Evolutionary conservation across 2,329 filamentous ascomycete species (phyloP).

Genomic region (Monilinia laxa): DNA sequence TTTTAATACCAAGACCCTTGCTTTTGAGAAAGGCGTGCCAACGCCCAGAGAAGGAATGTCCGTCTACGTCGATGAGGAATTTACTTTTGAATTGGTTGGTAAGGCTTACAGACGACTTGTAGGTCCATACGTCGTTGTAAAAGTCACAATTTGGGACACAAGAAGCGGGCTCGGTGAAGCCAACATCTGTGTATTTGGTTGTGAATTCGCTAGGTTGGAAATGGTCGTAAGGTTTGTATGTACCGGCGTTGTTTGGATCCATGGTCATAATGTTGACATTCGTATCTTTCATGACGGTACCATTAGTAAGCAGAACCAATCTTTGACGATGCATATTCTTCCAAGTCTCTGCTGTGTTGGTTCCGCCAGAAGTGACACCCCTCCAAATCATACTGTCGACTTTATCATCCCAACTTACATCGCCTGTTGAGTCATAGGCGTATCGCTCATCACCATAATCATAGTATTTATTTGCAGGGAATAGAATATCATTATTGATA

Average conservation of each 20-base stretch:
- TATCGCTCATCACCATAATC: constrained; percentile 55
- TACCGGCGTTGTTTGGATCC: constrained; percentile 42
- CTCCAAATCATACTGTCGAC: constrained; percentile 59
- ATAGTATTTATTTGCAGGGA: constrained; percentile 65
- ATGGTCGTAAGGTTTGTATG: constrained; percentile 44
- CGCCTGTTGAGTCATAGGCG: constrained; percentile 54
- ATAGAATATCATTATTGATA: constrained; percentile 63
- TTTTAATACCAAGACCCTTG: constrained; percentile 71
- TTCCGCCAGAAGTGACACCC: constrained; percentile 62
- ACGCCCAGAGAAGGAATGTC: constrained; percentile 67
- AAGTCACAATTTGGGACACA: constrained; percentile 49
- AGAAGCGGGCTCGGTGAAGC: constrained; percentile 45
- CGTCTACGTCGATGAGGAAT: constrained; percentile 75
- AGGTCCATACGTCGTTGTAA: constrained; percentile 47
- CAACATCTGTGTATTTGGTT: constrained; percentile 39
- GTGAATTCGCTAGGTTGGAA: constrained; percentile 45
- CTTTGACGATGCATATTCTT: constrained; percentile 56
- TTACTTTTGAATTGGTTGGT: constrained; percentile 60
- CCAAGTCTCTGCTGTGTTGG: constrained; percentile 51
- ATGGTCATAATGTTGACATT: constrained; percentile 41
- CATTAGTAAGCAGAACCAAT: constrained; percentile 56
- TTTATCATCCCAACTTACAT: constrained; percentile 59
- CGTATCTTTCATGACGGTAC: constrained; percentile 47
- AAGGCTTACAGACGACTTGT: constrained; percentile 56
- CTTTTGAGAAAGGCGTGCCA: constrained; percentile 69